A percentile compares a stretch with the other conserved stretches of the same genome.
phyloP scores from a whole-genome alignment of 352 stramenopile species.

The Globisporangium canariense region DNA sequence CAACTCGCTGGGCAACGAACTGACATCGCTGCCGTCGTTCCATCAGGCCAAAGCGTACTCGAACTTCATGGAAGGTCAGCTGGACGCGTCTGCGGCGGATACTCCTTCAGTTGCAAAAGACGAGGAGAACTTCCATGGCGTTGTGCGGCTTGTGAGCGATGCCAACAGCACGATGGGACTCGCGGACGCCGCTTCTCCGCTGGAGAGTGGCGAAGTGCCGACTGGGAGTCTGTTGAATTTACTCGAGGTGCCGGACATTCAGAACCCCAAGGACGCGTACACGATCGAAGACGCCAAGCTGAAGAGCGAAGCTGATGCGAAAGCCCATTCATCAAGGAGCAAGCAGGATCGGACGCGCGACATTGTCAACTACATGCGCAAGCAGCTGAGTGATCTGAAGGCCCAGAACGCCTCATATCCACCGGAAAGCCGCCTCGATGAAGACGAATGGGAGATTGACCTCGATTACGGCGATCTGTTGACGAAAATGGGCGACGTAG shows the following conservation, averaged over 20 bases:
- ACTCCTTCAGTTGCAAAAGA: conserved; percentile 29
- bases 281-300: conserved; percentile 92
- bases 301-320: conserved; percentile 86
- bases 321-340: conserved; percentile 44
- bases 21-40: conserved; percentile 61
- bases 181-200: conserved; percentile 12
- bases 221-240: conserved; percentile 21
- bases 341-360: conserved; percentile 88
- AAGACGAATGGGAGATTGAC: conserved; percentile 87
- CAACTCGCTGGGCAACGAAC: conserved; percentile 26
- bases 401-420: conserved; percentile 54
- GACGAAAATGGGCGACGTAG: conserved; percentile 52
- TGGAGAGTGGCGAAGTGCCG: conserved; percentile 10
- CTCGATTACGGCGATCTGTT: conserved; percentile 82
- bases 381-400: conserved; percentile 70
- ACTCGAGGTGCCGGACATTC: conserved; percentile 67
- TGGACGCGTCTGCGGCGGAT: conserved; percentile 15
- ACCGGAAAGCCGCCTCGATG: conserved; percentile 50
- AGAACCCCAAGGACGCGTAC: conserved; percentile 72
- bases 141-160: conserved; percentile 45
- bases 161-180: conserved; percentile 34
- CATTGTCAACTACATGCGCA: conserved; percentile 80
- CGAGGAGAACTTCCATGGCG: conserved; percentile 49
- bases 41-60: conserved; percentile 74
- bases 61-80: conserved; percentile 52